Evolutionary conservation across 176 grass and related monocot genomes (phyloP), one percentile per base, ranked within the genome.

Genomic region (Bromus sterilis): DNA sequence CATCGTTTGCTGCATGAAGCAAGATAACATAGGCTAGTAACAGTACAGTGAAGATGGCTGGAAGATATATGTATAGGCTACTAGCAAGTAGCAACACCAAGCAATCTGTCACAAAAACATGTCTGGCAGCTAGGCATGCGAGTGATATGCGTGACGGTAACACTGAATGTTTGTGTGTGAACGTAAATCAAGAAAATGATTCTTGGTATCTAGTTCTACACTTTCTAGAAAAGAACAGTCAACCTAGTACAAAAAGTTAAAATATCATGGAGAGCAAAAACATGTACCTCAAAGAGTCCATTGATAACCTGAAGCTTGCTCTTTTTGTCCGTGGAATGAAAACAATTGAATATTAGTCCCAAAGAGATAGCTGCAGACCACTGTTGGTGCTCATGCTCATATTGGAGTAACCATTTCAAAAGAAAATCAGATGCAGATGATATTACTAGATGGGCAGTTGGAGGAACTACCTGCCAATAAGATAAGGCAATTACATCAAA

Each of bases 321-420:
- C 75, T 85, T 94, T 85, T 82, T 87, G 82, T 98, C 90, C 2
- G 92, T 91, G 75, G 88, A 61, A 86, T 98, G 90, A 71, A 94
- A 94, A 84, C 92, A 93, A 74, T 82, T 94, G 57, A 83, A 88
- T 71, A 98, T 75, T 36, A 98, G 24, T 83, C 95, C 95, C 72
- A 98, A 89, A 48, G 89, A 94, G 64, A 98, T 56, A 63, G 95
- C 90, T 67, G 88, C 78, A 57, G 88, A 91, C 92, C 92, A 98
- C 55, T 98, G 95, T 56, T 83, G 82, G 43, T 94, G 92, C 81
- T 94, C 95, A 89, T 98, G 95, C 83, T 90, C 92, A 26, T 93
- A 94, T 70, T 94, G 92, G 51, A 87, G 78, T 71, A 98, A 66
- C 92, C 90, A 94, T 86, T 89, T 94, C 15, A 94, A 85, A 78